These are phyloP conservation scores for Pythium aristosporum DNA, from an alignment of 352 stramenopile species.

Conservation along the genomic window DNA sequence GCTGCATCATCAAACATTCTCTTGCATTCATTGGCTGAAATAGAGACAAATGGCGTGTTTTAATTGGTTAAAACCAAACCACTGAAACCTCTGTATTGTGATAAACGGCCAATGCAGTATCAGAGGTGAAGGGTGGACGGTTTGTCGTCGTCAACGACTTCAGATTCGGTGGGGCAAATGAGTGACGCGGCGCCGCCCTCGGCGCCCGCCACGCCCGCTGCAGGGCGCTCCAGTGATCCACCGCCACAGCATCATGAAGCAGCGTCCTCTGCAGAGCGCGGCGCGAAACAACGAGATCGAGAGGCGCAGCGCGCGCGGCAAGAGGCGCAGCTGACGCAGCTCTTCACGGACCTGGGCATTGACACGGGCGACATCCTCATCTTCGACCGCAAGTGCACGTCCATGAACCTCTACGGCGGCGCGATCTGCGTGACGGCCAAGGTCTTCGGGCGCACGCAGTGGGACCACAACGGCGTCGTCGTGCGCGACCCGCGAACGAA, in stretches of 20 bases:
- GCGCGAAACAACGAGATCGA: constrained; percentile 2
- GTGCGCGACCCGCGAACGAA: constrained; percentile 42
- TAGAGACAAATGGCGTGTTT: neutral
- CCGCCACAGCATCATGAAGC: constrained; percentile 1
- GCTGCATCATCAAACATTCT: neutral
- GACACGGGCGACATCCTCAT: constrained; percentile 81
- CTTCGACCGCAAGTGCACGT: constrained; percentile 75
- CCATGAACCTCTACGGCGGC: constrained; percentile 77
- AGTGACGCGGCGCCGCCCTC: neutral
- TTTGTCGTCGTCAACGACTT: neutral
- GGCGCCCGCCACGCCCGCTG: neutral
- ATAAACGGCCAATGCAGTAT: neutral
- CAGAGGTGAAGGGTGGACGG: neutral
- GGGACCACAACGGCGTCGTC: constrained; percentile 87
- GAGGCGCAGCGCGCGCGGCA: constrained; percentile 17
- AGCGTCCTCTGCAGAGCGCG: neutral
- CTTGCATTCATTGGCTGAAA: neutral
- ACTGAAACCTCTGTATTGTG: constrained; percentile 4
- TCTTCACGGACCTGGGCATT: constrained; percentile 51
- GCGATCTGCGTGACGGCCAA: constrained; percentile 80
- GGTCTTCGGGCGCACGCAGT: constrained; percentile 77
- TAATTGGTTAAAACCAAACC: neutral
- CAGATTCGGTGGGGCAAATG: neutral
- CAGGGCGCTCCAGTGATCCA: neutral
- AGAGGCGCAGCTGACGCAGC: constrained; percentile 23